Evolutionary conservation across 148 eudicot species (phyloP), one percentile per base, ranked within the genome.

Genomic region (Linanthus parryae): DNA sequence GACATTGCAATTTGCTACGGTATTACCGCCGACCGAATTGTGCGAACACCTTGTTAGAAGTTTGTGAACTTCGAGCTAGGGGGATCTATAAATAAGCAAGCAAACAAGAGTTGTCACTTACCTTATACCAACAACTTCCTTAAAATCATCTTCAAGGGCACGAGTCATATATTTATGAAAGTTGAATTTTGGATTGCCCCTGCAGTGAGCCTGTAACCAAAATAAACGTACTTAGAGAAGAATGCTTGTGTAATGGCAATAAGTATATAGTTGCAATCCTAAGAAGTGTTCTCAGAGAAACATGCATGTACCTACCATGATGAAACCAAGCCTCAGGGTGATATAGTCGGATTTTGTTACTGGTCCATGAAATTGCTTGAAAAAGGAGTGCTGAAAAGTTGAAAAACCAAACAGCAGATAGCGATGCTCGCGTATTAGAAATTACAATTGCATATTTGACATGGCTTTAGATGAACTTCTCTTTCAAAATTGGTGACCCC

Each of bases 131-230:
- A 92, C 96, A 59, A 92, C 96, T 46, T 50, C 77, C 83, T 71
- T 87, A 62, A 84, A 87, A 63, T 87, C 99, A 58, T 79, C 99
- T 73, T 92, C 99, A 33, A 92, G 65, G 18, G 94, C 99, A 42
- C 96, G 88, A 25, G 84, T 81, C 98, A 92, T 92, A 68, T 87
- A 92, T 68, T 84, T 87, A 75, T 92, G 96, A 57, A 92, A 92
- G 69, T 92, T 84, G 47, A 92, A 92, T 71, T 79, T 87, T 8
- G 58, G 85, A 60, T 72, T 92, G 56, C 70, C 74, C 66, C 44
- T 73, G 85, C 94, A 87, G 74, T 87, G 99, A 22, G 78, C 73
- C 99, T 92, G 44, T 35, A 56, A 21, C 7, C 55, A 21, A 50
- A 15, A 18, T 36, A 28, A 48, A 8, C 20, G 7, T 20, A 64